phyloP scores from a whole-genome alignment of 768 basidiomycete species.

The Cystobasidium ongulense region DNA sequence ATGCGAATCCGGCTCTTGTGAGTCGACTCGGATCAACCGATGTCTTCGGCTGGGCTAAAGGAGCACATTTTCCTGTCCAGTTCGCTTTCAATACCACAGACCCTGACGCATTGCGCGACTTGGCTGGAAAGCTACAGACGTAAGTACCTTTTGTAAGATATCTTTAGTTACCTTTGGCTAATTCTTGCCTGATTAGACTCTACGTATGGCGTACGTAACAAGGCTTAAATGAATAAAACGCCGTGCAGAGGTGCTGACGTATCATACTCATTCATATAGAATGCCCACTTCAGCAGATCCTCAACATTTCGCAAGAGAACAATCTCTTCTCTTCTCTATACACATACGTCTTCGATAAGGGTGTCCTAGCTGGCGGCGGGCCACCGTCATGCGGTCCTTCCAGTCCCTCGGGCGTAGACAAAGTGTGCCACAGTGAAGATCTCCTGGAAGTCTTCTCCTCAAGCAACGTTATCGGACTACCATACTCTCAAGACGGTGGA shows the following conservation, averaged over 20 bases:
- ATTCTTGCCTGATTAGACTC: neutral
- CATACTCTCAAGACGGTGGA: neutral
- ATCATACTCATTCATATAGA: neutral
- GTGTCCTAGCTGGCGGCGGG: neutral
- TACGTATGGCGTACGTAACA: neutral
- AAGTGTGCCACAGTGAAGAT: slow-evolving; percentile 32
- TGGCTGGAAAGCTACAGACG: slow-evolving; percentile 9
- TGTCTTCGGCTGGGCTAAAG: neutral
- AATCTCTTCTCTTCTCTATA: slow-evolving; percentile 25
- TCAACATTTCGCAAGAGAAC: neutral
- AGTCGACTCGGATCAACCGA: neutral
- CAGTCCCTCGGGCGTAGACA: slow-evolving; percentile 17
- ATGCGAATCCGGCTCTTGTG: slow-evolving; percentile 21
- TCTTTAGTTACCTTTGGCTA: neutral
- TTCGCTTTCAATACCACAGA: slow-evolving; percentile 28
- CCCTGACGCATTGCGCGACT: slow-evolving; percentile 12
- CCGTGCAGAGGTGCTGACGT: neutral
- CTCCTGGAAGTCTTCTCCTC: slow-evolving; percentile 17
- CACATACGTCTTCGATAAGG: slow-evolving; percentile 28
- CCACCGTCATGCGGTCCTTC: neutral
- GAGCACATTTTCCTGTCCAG: neutral
- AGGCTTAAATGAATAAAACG: neutral
- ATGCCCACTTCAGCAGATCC: slow-evolving; percentile 26
- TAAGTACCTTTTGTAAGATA: neutral
- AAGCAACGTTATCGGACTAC: slow-evolving; percentile 5